Base-by-base conservation (phyloP, 2,329 filamentous ascomycete genomes). In the Colletotrichum sp. region DNA sequence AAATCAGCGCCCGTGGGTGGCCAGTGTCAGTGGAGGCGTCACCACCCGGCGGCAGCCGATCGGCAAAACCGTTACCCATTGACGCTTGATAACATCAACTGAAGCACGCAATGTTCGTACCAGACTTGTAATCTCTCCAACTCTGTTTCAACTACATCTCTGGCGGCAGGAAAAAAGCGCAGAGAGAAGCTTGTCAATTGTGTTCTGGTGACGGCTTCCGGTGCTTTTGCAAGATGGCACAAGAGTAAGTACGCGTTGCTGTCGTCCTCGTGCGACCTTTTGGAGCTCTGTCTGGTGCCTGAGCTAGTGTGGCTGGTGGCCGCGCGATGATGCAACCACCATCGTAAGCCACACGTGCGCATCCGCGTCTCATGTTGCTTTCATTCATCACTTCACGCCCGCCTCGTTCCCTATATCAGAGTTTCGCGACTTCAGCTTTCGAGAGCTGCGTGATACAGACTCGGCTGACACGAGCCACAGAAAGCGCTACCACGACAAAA, bases 401-500 rank as follows among this genome's bases (percentile, higher is more conserved):
- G 30, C 6, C 26, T 60, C 57, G 26, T n/a, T 7, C 16, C 26
- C 26, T 14, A 21, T 30, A n/a, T 60, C 18, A 52, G 48, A 14
- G 8, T 26, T 36, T 36, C 34, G 48, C 21, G 13, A 60, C 48
- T 61, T 26, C 68, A 9, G 61, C 39, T 61, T 36, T 30, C 18
- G 26, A 24, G 21, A 32, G 26, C 55, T 57, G 30, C 24, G 21
- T 7, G 26, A 59, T 26, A 52, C 14, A 36, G 24, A 28, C 39
- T 48, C 73, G 63, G 68, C 72, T 76, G 61, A 76, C 63, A 28
- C 9, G 12, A 34, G 36, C 26, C 28, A 26, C 52, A 76, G 74
- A 71, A 71, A 74, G 36, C 72, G 39, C 36, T 78, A 52, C 61
- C 59, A 55, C 78, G 79, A 79, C 34, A 85, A 79, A 75, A 87